phyloP scores from a whole-genome alignment of 441 rosid species.

The Francoa sonchifolia region DNA sequence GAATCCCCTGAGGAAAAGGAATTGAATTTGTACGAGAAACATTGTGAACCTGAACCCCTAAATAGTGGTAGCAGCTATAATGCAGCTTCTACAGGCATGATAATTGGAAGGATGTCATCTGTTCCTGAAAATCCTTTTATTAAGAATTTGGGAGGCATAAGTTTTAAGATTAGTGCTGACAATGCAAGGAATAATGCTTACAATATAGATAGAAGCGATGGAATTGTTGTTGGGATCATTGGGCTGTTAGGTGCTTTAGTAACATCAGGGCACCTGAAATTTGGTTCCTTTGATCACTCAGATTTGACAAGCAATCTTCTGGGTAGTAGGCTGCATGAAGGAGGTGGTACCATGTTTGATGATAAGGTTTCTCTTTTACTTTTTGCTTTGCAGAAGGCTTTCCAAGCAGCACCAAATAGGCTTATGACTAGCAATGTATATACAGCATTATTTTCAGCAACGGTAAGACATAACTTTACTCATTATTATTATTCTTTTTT shows the following conservation, averaged over 20 bases:
- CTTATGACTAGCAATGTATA: slow-evolving; percentile 82
- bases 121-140: slow-evolving; percentile 43
- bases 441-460: slow-evolving; percentile 83
- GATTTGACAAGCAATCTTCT: slow-evolving; percentile 51
- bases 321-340: slow-evolving; percentile 59
- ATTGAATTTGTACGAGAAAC: slow-evolving; percentile 25
- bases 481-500: no score
- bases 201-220: slow-evolving; percentile 82
- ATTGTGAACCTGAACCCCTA: slow-evolving; percentile 24
- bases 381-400: slow-evolving; percentile 86
- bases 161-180: slow-evolving; percentile 86
- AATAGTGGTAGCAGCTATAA: slow-evolving; percentile 22
- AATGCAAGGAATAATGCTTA: slow-evolving; percentile 93
- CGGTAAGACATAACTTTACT: slow-evolving; percentile 43
- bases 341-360: slow-evolving; percentile 81
- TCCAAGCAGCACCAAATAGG: slow-evolving; percentile 89
- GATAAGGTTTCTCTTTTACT: slow-evolving; percentile 88
- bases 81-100: slow-evolving; percentile 27
- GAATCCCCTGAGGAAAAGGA: slow-evolving; percentile 27
- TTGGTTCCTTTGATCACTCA: slow-evolving; percentile 38
- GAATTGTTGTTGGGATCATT: slow-evolving; percentile 81
- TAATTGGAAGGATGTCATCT: slow-evolving; percentile 48
- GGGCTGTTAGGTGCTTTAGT: slow-evolving; percentile 84
- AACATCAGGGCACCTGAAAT: slow-evolving; percentile 63
- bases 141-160: slow-evolving; percentile 83